These are phyloP conservation scores for Reutealis trisperma DNA, from an alignment of 345 rosid species.

Conservation along the genomic window DNA sequence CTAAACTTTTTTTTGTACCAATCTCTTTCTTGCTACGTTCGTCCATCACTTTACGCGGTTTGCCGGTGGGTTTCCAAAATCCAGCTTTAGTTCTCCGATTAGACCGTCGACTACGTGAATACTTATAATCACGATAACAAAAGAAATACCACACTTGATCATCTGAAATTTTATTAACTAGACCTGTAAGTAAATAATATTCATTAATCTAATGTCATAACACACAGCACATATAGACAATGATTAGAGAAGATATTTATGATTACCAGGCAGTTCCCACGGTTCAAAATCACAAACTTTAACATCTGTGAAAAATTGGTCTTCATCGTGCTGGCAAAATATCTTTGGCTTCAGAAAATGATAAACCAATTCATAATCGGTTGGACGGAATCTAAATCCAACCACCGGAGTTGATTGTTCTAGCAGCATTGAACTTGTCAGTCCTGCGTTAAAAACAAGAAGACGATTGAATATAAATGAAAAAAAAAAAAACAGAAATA, in stretches of 20 bases:
- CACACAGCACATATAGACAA: too few species aligned
- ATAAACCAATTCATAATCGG: conserved; percentile 42
- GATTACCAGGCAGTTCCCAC: conserved; percentile 46
- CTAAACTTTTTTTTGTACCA: conserved; percentile 46
- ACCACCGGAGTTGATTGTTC: not conserved
- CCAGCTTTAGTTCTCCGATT: conserved; percentile 39
- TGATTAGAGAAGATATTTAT: not conserved
- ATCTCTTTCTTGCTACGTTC: conserved; percentile 10
- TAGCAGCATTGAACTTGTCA: not conserved
- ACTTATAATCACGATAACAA: conserved; percentile 29
- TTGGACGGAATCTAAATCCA: conserved; percentile 44
- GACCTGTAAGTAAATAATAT: not conserved
- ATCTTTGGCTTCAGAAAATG: conserved; percentile 34
- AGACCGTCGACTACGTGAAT: conserved; percentile 19
- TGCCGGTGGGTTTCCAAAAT: conserved; percentile 56
- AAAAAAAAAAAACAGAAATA: not conserved
- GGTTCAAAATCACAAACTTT: conserved; percentile 47
- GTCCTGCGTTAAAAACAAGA: not conserved
- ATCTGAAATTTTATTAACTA: not conserved
- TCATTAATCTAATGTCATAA: not conserved
- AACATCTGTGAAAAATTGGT: conserved; percentile 30
- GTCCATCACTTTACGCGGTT: conserved; percentile 18
- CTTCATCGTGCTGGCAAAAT: not conserved
- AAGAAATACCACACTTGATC: conserved; percentile 47
- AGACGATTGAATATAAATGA: too few species aligned